Conservation (phyloP, 371 early-diverging fungal genomes). For the Saksenaea oblongispora region DNA sequence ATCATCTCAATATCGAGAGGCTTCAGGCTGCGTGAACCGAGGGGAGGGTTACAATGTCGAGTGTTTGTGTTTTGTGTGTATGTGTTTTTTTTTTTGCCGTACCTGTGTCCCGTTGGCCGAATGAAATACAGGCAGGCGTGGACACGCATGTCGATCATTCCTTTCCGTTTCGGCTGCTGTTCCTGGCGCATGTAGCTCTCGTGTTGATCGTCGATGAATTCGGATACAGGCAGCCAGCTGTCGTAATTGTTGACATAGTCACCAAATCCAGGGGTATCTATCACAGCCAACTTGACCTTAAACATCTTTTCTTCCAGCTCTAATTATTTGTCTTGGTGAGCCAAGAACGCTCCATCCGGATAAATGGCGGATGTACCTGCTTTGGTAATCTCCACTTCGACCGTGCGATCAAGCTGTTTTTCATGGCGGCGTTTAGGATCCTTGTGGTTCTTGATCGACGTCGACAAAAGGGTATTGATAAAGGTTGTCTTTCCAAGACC, state of each 20-base stretch:
- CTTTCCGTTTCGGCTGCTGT: constrained; percentile 52
- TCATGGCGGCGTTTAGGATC: constrained; percentile 40
- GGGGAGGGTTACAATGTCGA: constrained; percentile 46
- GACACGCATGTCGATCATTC: constrained; percentile 71
- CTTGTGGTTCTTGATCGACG: constrained; percentile 60
- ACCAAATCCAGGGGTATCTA: constrained; percentile 92
- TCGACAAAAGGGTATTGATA: constrained; percentile 78
- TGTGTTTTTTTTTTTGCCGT: constrained; percentile 22
- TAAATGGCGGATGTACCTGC: constrained; percentile 43
- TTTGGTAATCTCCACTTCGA: constrained; percentile 67
- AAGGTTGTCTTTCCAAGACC: constrained; percentile 77
- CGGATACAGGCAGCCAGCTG: constrained; percentile 71
- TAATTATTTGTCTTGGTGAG: constrained; percentile 18
- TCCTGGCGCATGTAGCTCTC: constrained; percentile 84
- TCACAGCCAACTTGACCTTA: constrained; percentile 86
- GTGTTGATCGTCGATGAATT: constrained; percentile 94
- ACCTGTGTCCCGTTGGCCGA: constrained; percentile 86
- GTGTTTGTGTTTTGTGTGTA: not conserved
- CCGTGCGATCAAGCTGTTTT: constrained; percentile 56
- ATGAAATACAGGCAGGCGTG: constrained; percentile 95
- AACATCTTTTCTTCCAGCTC: constrained; percentile 97
- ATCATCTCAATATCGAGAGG: constrained; percentile 93
- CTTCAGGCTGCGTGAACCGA: constrained; percentile 70
- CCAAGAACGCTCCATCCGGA: not conserved
- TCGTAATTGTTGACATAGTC: constrained; percentile 77